Evolutionary conservation across 116 monocot species (phyloP).

Genomic region (Papilionanthe hybrid): DNA sequence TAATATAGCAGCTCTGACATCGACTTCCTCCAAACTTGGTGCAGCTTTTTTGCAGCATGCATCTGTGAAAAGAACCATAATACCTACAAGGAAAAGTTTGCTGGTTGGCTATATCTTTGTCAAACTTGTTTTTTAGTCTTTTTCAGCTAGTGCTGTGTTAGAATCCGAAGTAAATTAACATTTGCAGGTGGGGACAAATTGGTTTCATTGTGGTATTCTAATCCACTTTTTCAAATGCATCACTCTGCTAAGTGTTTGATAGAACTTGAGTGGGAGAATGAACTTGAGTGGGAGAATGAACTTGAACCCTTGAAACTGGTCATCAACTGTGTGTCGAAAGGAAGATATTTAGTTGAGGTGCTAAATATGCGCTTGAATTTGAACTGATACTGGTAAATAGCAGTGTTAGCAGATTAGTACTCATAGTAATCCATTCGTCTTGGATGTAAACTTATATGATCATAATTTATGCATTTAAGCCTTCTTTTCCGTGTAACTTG

Average conservation of each 20-base stretch:
- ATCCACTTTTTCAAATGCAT: slow-evolving; percentile 96
- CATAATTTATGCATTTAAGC: neutral
- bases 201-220: slow-evolving; percentile 65
- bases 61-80: slow-evolving; percentile 60
- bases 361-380: neutral
- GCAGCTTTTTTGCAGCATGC: slow-evolving; percentile 75
- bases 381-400: neutral
- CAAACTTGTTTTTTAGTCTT: neutral
- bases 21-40: slow-evolving; percentile 36
- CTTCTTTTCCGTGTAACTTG: neutral
- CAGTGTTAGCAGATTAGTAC: neutral
- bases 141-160: neutral
- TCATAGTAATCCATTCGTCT: neutral
- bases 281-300: slow-evolving; percentile 29
- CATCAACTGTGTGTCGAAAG: slow-evolving; percentile 44
- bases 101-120: slow-evolving; percentile 30
- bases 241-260: slow-evolving; percentile 56
- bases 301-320: slow-evolving; percentile 47
- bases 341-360: slow-evolving; percentile 77
- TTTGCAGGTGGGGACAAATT: slow-evolving; percentile 44
- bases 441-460: neutral
- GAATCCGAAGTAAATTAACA: slow-evolving; percentile 1
- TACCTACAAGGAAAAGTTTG: slow-evolving; percentile 24
- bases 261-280: slow-evolving; percentile 89
- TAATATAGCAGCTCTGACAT: slow-evolving; percentile 21